Evolutionary conservation across 192 early-diverging fungal species (phyloP).

Genomic region (Piromyces finnis): DNA sequence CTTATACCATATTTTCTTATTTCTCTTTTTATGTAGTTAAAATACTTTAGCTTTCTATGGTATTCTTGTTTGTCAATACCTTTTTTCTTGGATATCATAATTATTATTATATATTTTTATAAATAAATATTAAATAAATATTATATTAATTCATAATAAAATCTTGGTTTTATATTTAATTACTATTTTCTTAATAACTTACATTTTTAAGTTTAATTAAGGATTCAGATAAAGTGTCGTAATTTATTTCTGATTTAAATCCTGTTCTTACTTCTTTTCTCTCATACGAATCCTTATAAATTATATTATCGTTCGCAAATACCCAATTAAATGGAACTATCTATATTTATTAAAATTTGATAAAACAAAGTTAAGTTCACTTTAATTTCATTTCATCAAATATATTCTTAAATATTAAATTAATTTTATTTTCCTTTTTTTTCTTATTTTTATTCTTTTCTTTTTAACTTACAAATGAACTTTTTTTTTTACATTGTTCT

Average conservation of each 20-base stretch:
- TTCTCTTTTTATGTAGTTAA: neutral
- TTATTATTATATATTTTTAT: too few relatives aligned
- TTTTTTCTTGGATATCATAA: too few relatives aligned
- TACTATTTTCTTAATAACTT: too few relatives aligned
- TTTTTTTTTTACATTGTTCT: neutral
- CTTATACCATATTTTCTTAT: neutral
- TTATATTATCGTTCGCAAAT: neutral
- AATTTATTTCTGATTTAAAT: neutral
- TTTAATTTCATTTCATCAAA: too few relatives aligned
- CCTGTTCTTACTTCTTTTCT: neutral
- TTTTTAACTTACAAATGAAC: neutral
- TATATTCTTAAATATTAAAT: too few relatives aligned
- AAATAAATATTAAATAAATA: too few relatives aligned
- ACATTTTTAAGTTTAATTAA: neutral
- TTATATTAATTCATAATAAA: too few relatives aligned
- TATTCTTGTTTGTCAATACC: neutral
- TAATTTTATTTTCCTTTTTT: too few relatives aligned
- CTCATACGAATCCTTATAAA: neutral
- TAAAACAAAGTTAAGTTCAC: too few relatives aligned
- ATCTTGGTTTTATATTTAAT: too few relatives aligned
- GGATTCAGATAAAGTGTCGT: neutral
- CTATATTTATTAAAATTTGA: neutral
- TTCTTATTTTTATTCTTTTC: neutral
- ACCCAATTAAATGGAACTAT: neutral
- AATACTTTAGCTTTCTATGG: neutral